phyloP scores from a whole-genome alignment of 2,329 filamentous ascomycete genomes.

The Chaetomium sp. region DNA sequence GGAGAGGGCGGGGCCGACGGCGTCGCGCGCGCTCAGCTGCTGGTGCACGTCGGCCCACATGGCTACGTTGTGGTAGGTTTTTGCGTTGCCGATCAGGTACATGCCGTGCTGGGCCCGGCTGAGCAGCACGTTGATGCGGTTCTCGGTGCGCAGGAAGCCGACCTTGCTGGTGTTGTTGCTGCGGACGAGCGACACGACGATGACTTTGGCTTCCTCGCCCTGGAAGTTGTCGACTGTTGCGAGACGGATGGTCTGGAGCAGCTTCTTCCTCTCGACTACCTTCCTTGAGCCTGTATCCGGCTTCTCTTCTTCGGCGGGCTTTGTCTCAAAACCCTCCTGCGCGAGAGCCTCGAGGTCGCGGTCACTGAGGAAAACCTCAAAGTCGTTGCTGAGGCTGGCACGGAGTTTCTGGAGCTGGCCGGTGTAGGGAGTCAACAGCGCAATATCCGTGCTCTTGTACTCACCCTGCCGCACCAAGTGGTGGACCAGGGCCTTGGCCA shows the following conservation, averaged over 20 bases:
- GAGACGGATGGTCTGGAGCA: slow-evolving; percentile 54
- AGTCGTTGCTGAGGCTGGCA: slow-evolving; percentile 47
- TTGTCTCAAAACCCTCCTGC: slow-evolving; percentile 40
- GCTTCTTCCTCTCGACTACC: slow-evolving; percentile 43
- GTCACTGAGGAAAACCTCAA: slow-evolving; percentile 66
- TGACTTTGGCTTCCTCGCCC: slow-evolving; percentile 72
- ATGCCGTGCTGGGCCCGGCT: slow-evolving; percentile 69
- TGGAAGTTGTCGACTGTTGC: slow-evolving; percentile 78
- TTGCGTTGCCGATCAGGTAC: slow-evolving; percentile 68
- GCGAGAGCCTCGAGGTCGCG: slow-evolving; percentile 60
- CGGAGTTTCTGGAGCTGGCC: slow-evolving; percentile 60
- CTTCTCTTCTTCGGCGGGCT: background rate
- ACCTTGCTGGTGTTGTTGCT: slow-evolving; percentile 62
- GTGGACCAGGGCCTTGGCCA: slow-evolving; percentile 63
- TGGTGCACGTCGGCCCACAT: slow-evolving; percentile 66
- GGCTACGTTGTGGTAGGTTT: slow-evolving; percentile 56
- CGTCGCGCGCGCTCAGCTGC: slow-evolving; percentile 50
- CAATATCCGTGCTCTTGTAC: slow-evolving; percentile 64
- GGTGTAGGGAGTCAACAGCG: slow-evolving; percentile 68
- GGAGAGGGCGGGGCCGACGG: slow-evolving; percentile 54
- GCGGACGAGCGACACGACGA: slow-evolving; percentile 70
- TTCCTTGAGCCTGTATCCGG: background rate
- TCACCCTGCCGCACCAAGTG: slow-evolving; percentile 67
- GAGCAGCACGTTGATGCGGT: slow-evolving; percentile 70
- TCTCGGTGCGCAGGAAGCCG: slow-evolving; percentile 67